Evolutionary conservation across 495 filamentous ascomycete genomes (phyloP).

Genomic region (Cudoniella acicularis): DNA sequence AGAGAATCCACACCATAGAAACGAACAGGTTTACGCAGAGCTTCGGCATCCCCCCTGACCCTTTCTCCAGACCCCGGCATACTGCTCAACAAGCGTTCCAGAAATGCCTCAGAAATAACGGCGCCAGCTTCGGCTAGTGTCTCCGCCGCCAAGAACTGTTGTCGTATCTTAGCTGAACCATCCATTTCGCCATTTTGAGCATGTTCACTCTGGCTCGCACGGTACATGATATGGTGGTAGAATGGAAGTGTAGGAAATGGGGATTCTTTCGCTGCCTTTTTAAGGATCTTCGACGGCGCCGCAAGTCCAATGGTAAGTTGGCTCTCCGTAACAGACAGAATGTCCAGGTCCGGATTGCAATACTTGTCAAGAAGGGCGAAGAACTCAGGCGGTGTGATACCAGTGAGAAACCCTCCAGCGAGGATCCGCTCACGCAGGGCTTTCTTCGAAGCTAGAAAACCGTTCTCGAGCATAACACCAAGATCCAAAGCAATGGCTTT

Average conservation of each 20-base stretch:
- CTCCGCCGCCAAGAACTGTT: not conserved
- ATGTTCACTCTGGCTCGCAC: too few species aligned
- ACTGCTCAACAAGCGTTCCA: not conserved
- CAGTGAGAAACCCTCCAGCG: too few species aligned
- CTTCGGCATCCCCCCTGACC: not conserved
- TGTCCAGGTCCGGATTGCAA: too few species aligned
- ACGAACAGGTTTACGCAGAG: not conserved
- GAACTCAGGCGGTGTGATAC: too few species aligned
- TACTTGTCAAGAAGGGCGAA: too few species aligned
- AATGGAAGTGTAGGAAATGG: too few species aligned
- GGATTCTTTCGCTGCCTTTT: too few species aligned
- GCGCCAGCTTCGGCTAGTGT: not conserved
- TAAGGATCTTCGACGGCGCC: too few species aligned
- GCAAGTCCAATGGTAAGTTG: too few species aligned
- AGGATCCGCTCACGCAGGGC: too few species aligned
- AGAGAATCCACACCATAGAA: slow-evolving; percentile 31
- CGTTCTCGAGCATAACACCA: slow-evolving; percentile 35
- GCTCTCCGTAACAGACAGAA: too few species aligned
- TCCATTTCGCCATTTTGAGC: not conserved
- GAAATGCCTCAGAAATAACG: not conserved
- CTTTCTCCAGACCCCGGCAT: not conserved
- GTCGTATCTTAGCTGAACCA: not conserved
- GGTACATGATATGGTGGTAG: too few species aligned
- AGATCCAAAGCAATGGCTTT: slow-evolving; percentile 49
- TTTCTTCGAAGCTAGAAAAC: slow-evolving; percentile 16